A percentile compares a stretch with the other conserved stretches of the same genome.
phyloP scores from a whole-genome alignment of 805 yeast genomes.

The Candida mattraensis region DNA sequence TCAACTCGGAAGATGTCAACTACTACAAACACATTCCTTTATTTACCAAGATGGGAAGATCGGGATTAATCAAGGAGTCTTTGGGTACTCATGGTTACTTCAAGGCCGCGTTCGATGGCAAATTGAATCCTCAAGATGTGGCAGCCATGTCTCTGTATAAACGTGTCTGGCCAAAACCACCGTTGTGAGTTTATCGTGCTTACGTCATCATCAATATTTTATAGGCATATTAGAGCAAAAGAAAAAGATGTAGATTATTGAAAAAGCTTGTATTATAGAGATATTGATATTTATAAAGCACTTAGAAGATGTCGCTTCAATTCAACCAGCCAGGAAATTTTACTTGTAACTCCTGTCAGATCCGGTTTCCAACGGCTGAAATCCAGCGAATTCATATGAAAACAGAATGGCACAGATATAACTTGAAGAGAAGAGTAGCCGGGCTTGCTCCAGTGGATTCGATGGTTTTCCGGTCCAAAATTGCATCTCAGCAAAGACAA shows the following conservation, averaged over 20 bases:
- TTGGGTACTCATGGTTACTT: slow-evolving; percentile 98
- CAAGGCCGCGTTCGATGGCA: slow-evolving; percentile 93
- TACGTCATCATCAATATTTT: not conserved
- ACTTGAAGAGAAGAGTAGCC: slow-evolving; percentile 90
- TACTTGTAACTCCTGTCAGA: slow-evolving; percentile 89
- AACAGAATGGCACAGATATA: slow-evolving; percentile 97
- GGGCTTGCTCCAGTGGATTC: slow-evolving; percentile 61
- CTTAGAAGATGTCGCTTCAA: slow-evolving; percentile 10
- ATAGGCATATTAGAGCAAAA: not conserved
- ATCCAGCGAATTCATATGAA: slow-evolving; percentile 93
- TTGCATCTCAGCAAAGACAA: slow-evolving; percentile 27
- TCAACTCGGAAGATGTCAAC: slow-evolving; percentile 82
- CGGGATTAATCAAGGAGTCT: slow-evolving; percentile 92
- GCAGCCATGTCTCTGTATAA: slow-evolving; percentile 92
- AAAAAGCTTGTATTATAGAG: slow-evolving; percentile 7
- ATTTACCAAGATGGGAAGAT: slow-evolving; percentile 88
- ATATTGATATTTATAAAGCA: slow-evolving; percentile 1
- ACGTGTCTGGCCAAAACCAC: slow-evolving; percentile 81
- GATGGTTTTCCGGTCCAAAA: slow-evolving; percentile 30
- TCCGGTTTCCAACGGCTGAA: slow-evolving; percentile 76
- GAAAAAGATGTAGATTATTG: not conserved
- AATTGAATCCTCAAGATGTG: slow-evolving; percentile 85
- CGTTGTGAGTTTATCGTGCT: not conserved
- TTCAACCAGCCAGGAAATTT: slow-evolving; percentile 26
- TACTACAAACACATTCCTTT: slow-evolving; percentile 90